phyloP scores from a whole-genome alignment of 805 yeast species.

The Metschnikowia anglica region DNA sequence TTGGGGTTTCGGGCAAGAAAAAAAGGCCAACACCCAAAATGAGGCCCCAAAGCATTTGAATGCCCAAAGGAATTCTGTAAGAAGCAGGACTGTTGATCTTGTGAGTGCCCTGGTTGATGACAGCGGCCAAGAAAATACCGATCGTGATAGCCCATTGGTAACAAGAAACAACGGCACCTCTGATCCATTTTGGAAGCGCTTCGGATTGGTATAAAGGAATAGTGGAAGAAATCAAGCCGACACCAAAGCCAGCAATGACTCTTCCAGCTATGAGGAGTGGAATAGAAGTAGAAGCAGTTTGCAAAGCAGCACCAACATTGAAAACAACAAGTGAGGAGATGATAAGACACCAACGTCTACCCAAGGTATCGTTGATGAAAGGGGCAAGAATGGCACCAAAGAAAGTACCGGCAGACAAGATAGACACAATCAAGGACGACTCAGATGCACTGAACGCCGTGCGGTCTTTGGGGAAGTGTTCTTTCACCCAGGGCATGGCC shows the following conservation, averaged over 20 bases:
- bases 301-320: slow-evolving; percentile 40
- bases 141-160: slow-evolving; percentile 43
- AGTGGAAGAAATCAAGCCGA: slow-evolving; percentile 42
- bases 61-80: slow-evolving; percentile 43
- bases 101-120: slow-evolving; percentile 38
- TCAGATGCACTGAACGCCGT: slow-evolving; percentile 22
- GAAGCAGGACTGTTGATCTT: slow-evolving; percentile 35
- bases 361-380: slow-evolving; percentile 36
- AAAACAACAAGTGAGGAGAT: slow-evolving; percentile 35
- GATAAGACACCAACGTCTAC: slow-evolving; percentile 40
- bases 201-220: slow-evolving; percentile 44
- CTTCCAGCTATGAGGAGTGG: slow-evolving; percentile 41
- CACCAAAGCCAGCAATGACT: slow-evolving; percentile 42
- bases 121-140: slow-evolving; percentile 39
- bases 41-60: slow-evolving; percentile 39
- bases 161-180: slow-evolving; percentile 44
- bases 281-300: slow-evolving; percentile 35
- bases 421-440: slow-evolving; percentile 28
- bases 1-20: slow-evolving; percentile 40
- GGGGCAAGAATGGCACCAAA: slow-evolving; percentile 42
- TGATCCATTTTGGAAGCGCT: slow-evolving; percentile 42
- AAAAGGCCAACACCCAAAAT: slow-evolving; percentile 28
- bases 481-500: slow-evolving; percentile 39
- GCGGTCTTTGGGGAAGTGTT: slow-evolving; percentile 25
- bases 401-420: slow-evolving; percentile 43